Conservation (phyloP, 192 early-diverging fungal genomes). For the Gonapodya sp. region DNA sequence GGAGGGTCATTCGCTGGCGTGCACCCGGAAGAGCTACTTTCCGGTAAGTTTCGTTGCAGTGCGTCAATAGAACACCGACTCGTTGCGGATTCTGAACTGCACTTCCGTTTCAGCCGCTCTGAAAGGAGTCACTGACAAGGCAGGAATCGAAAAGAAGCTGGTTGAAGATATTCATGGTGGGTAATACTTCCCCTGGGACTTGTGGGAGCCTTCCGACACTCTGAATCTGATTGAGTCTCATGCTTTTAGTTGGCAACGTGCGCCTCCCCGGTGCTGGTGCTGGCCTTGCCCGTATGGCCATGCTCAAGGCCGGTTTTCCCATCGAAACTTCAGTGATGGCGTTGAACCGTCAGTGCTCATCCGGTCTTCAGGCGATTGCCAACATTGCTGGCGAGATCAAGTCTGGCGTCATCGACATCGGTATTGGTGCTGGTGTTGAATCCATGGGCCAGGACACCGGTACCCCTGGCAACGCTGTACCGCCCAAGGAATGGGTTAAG, state of each 20-base stretch:
- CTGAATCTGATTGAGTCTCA: not conserved
- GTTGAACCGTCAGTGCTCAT: slow-evolving; percentile 92
- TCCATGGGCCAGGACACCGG: slow-evolving; percentile 90
- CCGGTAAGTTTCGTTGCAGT: slow-evolving; percentile 1
- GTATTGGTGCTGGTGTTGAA: slow-evolving; percentile 93
- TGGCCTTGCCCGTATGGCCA: slow-evolving; percentile 81
- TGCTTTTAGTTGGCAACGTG: slow-evolving; percentile 66
- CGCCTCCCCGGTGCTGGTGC: slow-evolving; percentile 81
- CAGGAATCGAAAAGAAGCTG: slow-evolving; percentile 71
- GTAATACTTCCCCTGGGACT: not conserved
- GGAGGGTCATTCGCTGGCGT: slow-evolving; percentile 9
- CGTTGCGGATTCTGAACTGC: too few species aligned
- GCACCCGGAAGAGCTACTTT: slow-evolving; percentile 1
- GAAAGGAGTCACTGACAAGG: slow-evolving; percentile 31
- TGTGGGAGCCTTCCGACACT: too few species aligned
- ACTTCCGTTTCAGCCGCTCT: slow-evolving; percentile 2
- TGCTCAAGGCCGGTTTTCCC: slow-evolving; percentile 85
- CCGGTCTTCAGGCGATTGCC: slow-evolving; percentile 80
- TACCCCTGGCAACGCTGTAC: slow-evolving; percentile 50
- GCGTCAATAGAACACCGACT: too few species aligned
- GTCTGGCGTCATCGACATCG: slow-evolving; percentile 80
- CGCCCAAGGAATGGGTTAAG: slow-evolving; percentile 59
- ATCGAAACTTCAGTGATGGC: slow-evolving; percentile 68
- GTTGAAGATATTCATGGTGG: slow-evolving; percentile 77
- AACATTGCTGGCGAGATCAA: slow-evolving; percentile 82